These are phyloP conservation scores for Cryptosporidium bovis DNA, from an alignment of 169 alveolate genomes.

Conservation along the genomic window DNA sequence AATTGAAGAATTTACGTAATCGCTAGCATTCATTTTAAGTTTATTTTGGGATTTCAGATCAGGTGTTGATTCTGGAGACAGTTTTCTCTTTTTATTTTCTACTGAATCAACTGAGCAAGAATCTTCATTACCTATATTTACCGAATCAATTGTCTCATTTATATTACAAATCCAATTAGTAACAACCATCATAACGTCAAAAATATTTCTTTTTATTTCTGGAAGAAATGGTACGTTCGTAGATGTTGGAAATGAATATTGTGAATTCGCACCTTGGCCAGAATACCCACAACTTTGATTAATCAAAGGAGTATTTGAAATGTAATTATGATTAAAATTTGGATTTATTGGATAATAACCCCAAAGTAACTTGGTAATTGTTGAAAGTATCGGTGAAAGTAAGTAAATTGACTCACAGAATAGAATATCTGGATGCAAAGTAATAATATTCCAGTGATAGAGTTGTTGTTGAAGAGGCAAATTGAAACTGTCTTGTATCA, in stretches of 20 bases:
- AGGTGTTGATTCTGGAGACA: not conserved
- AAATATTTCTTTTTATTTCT: constrained; percentile 59
- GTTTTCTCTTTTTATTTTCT: constrained; percentile 25
- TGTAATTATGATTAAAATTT: not conserved
- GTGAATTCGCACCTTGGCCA: not conserved
- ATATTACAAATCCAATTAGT: constrained; percentile 38
- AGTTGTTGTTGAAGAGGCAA: constrained; percentile 63
- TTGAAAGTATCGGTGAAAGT: constrained; percentile 56
- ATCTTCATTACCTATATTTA: not conserved
- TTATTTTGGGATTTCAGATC: not conserved
- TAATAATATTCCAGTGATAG: constrained; percentile 59
- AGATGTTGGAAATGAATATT: not conserved
- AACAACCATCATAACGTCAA: constrained; percentile 18
- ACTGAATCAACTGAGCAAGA: not conserved
- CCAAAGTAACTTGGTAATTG: constrained; percentile 60
- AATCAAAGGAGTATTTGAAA: not conserved
- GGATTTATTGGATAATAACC: constrained; percentile 5
- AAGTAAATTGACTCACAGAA: constrained; percentile 14
- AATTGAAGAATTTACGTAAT: not conserved
- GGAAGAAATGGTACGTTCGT: constrained; percentile 57
- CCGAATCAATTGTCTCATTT: not conserved
- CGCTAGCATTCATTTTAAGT: not conserved
- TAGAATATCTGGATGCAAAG: constrained; percentile 31
- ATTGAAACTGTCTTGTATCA: constrained; percentile 67
- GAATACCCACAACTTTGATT: not conserved